Conservation (phyloP, 345 rosid species). For the Kandelia obovata region DNA sequence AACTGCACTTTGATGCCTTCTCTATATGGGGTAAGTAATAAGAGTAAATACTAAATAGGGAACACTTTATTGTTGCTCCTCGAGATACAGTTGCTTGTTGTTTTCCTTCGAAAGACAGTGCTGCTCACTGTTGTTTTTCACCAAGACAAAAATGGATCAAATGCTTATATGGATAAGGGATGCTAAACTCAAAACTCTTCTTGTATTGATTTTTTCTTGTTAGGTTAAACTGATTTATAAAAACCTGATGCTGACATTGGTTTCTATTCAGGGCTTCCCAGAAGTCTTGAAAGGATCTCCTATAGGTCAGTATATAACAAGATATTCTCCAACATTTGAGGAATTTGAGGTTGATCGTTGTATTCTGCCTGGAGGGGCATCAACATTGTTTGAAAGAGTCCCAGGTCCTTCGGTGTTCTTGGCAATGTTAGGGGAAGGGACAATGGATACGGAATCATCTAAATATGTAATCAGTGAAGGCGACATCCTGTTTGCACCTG, state of each 20-base stretch:
- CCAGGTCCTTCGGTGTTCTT: slow-evolving; percentile 83
- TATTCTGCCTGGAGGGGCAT: slow-evolving; percentile 58
- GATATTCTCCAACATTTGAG: slow-evolving; percentile 88
- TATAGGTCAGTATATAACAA: slow-evolving; percentile 56
- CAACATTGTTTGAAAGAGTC: slow-evolving; percentile 61
- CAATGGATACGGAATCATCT: slow-evolving; percentile 36
- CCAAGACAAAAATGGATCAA: no score
- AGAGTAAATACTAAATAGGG: no score
- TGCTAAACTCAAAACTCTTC: no score
- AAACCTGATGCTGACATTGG: neutral
- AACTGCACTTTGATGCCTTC: no score
- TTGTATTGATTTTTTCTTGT: no score
- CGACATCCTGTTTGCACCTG: slow-evolving; percentile 76
- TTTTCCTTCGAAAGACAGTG: no score
- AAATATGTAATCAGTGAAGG: slow-evolving; percentile 50
- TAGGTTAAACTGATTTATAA: neutral
- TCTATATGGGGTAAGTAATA: no score
- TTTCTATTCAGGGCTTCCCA: slow-evolving; percentile 70
- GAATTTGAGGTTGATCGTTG: slow-evolving; percentile 89
- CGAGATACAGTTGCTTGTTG: no score
- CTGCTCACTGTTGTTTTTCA: no score
- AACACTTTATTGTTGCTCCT: no score
- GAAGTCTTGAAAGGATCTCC: slow-evolving; percentile 75
- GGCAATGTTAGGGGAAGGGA: slow-evolving; percentile 60
- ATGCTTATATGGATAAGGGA: no score